Base-by-base conservation (phyloP, 2,329 filamentous ascomycete genomes). In the Monosporascus ibericus region DNA sequence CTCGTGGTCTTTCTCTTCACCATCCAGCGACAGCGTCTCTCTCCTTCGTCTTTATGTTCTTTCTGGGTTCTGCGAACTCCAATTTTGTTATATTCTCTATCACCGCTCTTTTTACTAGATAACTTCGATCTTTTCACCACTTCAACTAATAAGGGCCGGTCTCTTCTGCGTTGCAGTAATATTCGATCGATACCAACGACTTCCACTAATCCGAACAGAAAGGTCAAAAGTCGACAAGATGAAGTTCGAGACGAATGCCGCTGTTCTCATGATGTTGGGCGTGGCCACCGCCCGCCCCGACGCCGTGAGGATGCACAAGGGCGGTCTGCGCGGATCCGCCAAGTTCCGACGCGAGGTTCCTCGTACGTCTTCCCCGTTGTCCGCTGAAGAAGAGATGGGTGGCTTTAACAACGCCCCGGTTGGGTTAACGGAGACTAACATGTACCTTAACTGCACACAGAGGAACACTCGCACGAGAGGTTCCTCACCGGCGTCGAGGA, bases 41-140 rank as follows among this genome's bases (percentile, higher is more conserved):
- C 61, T 60, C 17, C 24, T 60, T 64, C 55, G 52, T 54, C 58
- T 44, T 59, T 61, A 59, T 60, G 49, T 65, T 66, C 64, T 63
- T 63, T 66, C 49, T 46, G 22, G 65, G 65, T 66, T 67, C 65
- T 66, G 65, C 52, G 64, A 66, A 67, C 65, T 65, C 58, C 48
- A 52, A 42, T 62, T 39, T 47, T 37, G 15, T 48, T 55, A 47
- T 48, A 48, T 46, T 30, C 59, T 60, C 58, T 55, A 44, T 27
- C 47, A 52, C 60, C 63, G 50, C 52, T 65, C 63, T 61, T 64
- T 63, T 54, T 38, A 8, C 38, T 18, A 46, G 18, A 24, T 15
- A 18, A 14, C 14, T 18, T 46, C 42, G 42, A 27, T 27, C 7
- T 30, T 46, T 46, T 18, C 22, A 3, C 42, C 3, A 27, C 42